Evolutionary conservation across 163 green algal species (phyloP).

Genomic region (Volvox carteri): DNA sequence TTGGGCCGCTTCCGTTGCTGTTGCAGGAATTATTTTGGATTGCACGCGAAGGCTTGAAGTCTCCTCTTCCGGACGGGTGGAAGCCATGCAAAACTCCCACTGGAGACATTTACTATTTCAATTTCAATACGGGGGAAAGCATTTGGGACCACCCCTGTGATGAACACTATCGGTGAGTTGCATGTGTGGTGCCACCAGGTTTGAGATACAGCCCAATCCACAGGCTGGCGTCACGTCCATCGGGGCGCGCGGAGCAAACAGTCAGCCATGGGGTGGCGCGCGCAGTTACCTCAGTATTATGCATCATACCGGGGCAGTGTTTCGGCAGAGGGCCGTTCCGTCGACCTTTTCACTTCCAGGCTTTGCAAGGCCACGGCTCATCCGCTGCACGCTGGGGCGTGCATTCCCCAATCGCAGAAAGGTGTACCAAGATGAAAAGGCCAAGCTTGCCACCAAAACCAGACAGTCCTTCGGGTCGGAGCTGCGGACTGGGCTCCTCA

Average conservation of each 20-base stretch:
- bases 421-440: slow-evolving; percentile 72
- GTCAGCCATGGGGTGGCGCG: no score
- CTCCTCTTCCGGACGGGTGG: slow-evolving; percentile 83
- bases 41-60: slow-evolving; percentile 83
- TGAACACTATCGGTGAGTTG: slow-evolving; percentile 65
- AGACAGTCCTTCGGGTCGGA: not conserved
- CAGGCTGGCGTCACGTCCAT: no score
- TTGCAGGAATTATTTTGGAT: slow-evolving; percentile 87
- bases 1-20: not conserved
- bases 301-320: no score
- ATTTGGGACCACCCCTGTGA: slow-evolving; percentile 94
- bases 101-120: slow-evolving; percentile 93
- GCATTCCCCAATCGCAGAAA: slow-evolving; percentile 51
- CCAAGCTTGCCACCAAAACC: slow-evolving; percentile 58
- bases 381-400: no score
- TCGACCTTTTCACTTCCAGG: no score
- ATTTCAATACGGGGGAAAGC: slow-evolving; percentile 85
- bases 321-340: no score
- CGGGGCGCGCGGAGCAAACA: no score
- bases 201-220: no score
- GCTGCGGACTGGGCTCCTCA: not conserved
- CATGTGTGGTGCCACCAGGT: not conserved
- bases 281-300: no score
- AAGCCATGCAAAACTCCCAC: slow-evolving; percentile 88
- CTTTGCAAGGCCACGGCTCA: no score